phyloP scores from a whole-genome alignment of 352 stramenopile species.

The Phytophthora sp. region DNA sequence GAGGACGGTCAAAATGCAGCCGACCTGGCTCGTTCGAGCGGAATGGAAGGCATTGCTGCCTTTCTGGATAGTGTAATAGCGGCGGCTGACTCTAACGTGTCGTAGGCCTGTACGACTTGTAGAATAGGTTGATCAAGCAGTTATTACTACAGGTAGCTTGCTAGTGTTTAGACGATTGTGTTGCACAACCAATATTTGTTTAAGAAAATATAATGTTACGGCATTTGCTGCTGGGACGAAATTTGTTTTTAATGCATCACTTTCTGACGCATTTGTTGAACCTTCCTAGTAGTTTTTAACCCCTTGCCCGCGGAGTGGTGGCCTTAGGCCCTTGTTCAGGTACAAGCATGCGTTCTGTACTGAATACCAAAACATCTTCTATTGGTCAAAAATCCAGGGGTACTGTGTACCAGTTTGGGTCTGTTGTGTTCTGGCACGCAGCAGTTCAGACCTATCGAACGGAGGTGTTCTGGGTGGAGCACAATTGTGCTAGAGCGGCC shows the following conservation, averaged over 20 bases:
- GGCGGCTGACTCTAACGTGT: slow-evolving; percentile 18
- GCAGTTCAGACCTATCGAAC: neutral
- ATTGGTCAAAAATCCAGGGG: neutral
- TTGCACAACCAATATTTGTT: too few relatives aligned
- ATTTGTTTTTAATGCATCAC: too few relatives aligned
- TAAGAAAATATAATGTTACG: too few relatives aligned
- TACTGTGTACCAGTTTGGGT: neutral
- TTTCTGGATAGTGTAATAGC: slow-evolving; percentile 38
- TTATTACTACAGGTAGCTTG: too few relatives aligned
- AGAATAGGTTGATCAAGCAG: too few relatives aligned
- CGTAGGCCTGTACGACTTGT: too few relatives aligned
- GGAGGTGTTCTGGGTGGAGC: slow-evolving; percentile 4
- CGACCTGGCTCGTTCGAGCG: slow-evolving; percentile 45
- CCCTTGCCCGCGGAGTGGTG: too few relatives aligned
- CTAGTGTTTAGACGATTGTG: too few relatives aligned
- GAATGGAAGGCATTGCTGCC: slow-evolving; percentile 19
- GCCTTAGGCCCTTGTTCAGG: neutral
- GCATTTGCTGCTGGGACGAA: too few relatives aligned
- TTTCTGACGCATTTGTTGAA: too few relatives aligned
- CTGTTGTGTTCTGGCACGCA: neutral
- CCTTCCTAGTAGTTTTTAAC: too few relatives aligned
- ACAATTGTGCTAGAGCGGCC: slow-evolving; percentile 1
- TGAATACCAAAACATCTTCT: neutral
- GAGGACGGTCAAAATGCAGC: slow-evolving; percentile 50
- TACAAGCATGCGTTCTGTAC: neutral